Evolutionary conservation across 345 rosid species (phyloP).

Genomic region (Camelina sativa): DNA sequence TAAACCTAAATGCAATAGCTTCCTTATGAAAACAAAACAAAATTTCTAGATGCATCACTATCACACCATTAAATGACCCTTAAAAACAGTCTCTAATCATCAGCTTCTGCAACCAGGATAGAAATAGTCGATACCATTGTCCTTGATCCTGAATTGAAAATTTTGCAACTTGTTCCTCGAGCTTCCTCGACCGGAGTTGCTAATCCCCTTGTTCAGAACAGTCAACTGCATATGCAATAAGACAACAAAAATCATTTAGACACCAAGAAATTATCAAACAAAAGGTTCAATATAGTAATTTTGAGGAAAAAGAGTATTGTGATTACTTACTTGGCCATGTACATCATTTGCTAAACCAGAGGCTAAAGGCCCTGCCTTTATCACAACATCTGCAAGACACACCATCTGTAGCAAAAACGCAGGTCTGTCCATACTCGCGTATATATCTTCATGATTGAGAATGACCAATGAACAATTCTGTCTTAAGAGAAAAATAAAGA

Average conservation of each 20-base stretch:
- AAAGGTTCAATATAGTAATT: not conserved
- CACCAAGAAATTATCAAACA: not conserved
- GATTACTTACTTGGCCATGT: slow-evolving; percentile 77
- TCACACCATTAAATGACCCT: too few relatives aligned
- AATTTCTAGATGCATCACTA: not conserved
- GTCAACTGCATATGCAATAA: slow-evolving; percentile 57
- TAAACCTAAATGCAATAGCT: slow-evolving; percentile 1
- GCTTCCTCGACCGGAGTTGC: slow-evolving; percentile 37
- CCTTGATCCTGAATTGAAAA: slow-evolving; percentile 85
- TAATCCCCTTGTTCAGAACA: slow-evolving; percentile 57
- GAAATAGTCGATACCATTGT: slow-evolving; percentile 72
- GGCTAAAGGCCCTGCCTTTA: slow-evolving; percentile 82
- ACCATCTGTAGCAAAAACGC: slow-evolving; percentile 60
- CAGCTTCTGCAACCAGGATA: slow-evolving; percentile 68
- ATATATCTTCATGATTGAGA: slow-evolving; percentile 82
- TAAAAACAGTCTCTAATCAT: not conserved
- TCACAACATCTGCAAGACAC: slow-evolving; percentile 73
- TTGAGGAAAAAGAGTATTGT: not conserved
- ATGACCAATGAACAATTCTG: slow-evolving; percentile 78
- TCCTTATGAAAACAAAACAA: not conserved
- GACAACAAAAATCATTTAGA: slow-evolving; percentile 1
- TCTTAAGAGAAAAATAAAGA: slow-evolving; percentile 31
- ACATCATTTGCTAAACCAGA: slow-evolving; percentile 94
- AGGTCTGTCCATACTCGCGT: slow-evolving; percentile 60
- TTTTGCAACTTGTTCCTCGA: slow-evolving; percentile 60